These are phyloP conservation scores for Fusarium sarcochroum DNA, from an alignment of 2,329 filamentous ascomycete species.

Conservation along the genomic window DNA sequence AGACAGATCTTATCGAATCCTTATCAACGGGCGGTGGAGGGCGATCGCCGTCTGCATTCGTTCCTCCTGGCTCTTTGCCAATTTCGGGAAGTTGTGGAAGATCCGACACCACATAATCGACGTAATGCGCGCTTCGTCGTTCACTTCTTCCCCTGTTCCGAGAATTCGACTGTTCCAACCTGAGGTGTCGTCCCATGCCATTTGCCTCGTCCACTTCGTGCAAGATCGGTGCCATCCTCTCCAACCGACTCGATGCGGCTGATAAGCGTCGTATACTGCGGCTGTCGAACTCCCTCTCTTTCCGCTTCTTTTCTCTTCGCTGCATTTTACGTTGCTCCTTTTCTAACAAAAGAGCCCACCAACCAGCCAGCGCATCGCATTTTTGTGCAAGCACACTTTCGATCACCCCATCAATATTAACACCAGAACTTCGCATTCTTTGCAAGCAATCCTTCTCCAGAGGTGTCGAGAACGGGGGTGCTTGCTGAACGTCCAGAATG, in stretches of 20 bases:
- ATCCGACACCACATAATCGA: conserved; percentile 77
- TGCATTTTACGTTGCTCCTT: conserved; percentile 92
- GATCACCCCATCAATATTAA: conserved; percentile 94
- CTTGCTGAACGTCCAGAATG: conserved; percentile 85
- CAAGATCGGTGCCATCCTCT: conserved; percentile 82
- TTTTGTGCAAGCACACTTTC: conserved; percentile 92
- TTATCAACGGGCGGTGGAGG: conserved; percentile 84
- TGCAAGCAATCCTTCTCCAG: conserved; percentile 93
- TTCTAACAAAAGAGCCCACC: conserved; percentile 95
- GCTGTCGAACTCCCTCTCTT: conserved; percentile 85
- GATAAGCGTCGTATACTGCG: conserved; percentile 86
- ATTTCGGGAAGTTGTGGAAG: conserved; percentile 82
- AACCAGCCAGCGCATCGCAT: conserved; percentile 91
- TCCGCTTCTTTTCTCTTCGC: conserved; percentile 84
- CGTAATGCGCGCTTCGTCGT: conserved; percentile 77
- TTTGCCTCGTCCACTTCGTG: conserved; percentile 86
- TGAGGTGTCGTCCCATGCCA: conserved; percentile 62
- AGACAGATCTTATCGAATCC: conserved; percentile 80
- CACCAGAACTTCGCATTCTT: conserved; percentile 92
- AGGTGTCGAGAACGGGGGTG: conserved; percentile 85
- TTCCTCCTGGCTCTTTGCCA: conserved; percentile 59
- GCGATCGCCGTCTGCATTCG: conserved; percentile 60
- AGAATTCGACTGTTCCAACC: conserved; percentile 62
- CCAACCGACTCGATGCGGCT: conserved; percentile 88
- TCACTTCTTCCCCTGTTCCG: conserved; percentile 82